Evolutionary conservation across 169 alveolate species (phyloP).

Genomic region (Toxoplasma gondii): DNA sequence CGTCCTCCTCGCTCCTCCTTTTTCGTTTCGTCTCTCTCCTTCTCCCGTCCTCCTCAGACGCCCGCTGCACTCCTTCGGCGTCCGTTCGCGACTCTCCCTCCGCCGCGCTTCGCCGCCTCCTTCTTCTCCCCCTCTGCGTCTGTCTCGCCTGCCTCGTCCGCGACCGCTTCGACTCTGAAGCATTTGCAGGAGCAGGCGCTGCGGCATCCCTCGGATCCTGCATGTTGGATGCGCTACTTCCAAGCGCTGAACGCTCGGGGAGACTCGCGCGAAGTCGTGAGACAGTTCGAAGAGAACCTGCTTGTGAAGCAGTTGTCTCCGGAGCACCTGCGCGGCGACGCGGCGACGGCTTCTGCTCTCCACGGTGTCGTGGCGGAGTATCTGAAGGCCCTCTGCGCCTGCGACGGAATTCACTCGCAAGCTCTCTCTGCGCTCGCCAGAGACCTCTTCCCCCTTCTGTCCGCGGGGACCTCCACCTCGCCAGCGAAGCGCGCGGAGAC

Average conservation of each 20-base stretch:
- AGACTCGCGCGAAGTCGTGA: not conserved
- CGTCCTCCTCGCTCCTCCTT: not conserved
- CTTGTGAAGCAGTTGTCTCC: not conserved
- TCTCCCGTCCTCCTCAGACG: not conserved
- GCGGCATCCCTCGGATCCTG: not conserved
- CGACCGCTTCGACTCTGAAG: not conserved
- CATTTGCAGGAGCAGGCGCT: constrained; percentile 9
- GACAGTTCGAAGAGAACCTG: not conserved
- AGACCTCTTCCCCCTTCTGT: not conserved
- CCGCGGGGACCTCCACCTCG: not conserved
- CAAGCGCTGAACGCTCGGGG: not conserved
- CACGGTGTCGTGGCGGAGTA: not conserved
- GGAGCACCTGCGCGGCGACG: not conserved
- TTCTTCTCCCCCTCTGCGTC: not conserved
- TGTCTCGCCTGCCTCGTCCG: not conserved
- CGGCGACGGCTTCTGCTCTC: not conserved
- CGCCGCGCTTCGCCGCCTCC: not conserved
- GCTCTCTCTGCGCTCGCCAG: not conserved
- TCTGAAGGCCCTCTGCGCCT: not conserved
- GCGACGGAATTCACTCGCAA: not conserved
- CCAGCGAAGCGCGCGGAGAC: not conserved
- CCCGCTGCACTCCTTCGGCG: not conserved
- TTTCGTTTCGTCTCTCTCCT: not conserved
- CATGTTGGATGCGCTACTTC: not conserved
- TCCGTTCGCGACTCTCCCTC: not conserved